Base-by-base conservation (phyloP, 768 basidiomycete genomes). In the Leccinellum rugosiceps region DNA sequence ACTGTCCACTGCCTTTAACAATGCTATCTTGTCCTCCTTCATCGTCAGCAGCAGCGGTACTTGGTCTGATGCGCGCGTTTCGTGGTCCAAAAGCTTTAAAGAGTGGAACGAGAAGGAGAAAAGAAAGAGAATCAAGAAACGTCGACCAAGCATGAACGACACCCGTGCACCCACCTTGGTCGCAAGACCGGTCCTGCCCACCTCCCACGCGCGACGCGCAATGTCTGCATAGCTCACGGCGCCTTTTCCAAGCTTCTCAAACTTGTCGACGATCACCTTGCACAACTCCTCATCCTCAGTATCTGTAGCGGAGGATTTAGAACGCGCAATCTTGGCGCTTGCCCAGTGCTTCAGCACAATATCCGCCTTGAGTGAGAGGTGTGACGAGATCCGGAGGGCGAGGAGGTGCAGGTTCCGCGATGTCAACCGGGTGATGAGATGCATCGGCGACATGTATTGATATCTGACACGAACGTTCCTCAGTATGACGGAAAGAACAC, bases 291-390 rank as follows among this genome's bases (percentile, higher is more conserved):
- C 88, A 62, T 97, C 94, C 21, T 83, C 86, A 19, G 75, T 75
- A 13, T 85, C 74, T 13, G 86, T 85, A 1, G 82, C 72, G 0
- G 83, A 77, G 0, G 87, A 77, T 59, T 84, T 84, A 11, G 92
- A 86, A 15, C 82, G 83, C 49, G 84, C 71, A 56, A 99, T 97
- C 72, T 97, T 96, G 1, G 92, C 88, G 58, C 86, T 87, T 1
- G 97, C 97, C 97, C 97, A 99, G 68, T 98, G 96, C 61, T 87
- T 91, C 43, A 99, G 76, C 1, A 98, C 94, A 0, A 84, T 81
- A 61, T 94, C 90, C 1, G 94, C 89, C 52, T 90, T 88, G 46
- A 98, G 78, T 15, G 83, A 81, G 30, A 98, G 81, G 73, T 86
- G 94, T 1, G 84, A 80, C 3, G 95, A 94, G 60, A 98, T 87